Conservation (phyloP, 768 basidiomycete species). For the Pisolithus sp. region DNA sequence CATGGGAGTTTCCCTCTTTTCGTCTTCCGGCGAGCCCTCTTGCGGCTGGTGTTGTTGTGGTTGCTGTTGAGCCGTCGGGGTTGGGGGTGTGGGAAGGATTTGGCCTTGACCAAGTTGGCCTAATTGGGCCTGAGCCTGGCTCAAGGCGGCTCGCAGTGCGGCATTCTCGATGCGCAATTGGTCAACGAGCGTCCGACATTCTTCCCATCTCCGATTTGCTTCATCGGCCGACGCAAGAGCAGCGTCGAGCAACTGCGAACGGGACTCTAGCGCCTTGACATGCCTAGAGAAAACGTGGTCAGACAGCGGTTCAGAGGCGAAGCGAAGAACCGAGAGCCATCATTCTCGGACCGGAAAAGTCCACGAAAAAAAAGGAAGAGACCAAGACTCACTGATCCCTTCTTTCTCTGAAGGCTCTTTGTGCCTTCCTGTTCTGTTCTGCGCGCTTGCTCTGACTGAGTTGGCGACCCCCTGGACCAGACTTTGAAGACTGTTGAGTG, state of each 20-base stretch:
- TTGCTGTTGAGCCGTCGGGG: conserved; percentile 6
- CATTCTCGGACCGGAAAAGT: not conserved
- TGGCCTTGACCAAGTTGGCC: conserved; percentile 25
- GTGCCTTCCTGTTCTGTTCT: conserved; percentile 92
- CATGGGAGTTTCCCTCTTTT: conserved; percentile 20
- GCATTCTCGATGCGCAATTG: conserved; percentile 82
- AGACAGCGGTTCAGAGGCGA: conserved; percentile 8
- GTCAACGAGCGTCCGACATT: conserved; percentile 84
- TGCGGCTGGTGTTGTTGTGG: conserved; percentile 12
- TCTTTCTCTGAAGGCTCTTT: conserved; percentile 85
- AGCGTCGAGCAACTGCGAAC: conserved; percentile 79
- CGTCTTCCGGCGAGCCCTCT: conserved; percentile 21
- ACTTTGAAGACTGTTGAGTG: conserved; percentile 2
- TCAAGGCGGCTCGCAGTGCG: conserved; percentile 65
- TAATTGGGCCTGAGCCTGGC: conserved; percentile 35
- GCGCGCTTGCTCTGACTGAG: conserved; percentile 82
- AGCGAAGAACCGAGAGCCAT: not conserved
- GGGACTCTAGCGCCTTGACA: conserved; percentile 80
- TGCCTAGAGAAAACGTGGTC: conserved; percentile 42
- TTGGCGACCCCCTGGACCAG: conserved; percentile 35
- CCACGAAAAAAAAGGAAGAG: not conserved
- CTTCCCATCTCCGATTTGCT: conserved; percentile 85
- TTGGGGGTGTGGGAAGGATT: conserved; percentile 16
- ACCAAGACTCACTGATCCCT: conserved; percentile 66
- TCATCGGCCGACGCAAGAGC: conserved; percentile 84